Base-by-base conservation (phyloP, 495 filamentous ascomycete genomes). In the Talaromyces nanjingensis region DNA sequence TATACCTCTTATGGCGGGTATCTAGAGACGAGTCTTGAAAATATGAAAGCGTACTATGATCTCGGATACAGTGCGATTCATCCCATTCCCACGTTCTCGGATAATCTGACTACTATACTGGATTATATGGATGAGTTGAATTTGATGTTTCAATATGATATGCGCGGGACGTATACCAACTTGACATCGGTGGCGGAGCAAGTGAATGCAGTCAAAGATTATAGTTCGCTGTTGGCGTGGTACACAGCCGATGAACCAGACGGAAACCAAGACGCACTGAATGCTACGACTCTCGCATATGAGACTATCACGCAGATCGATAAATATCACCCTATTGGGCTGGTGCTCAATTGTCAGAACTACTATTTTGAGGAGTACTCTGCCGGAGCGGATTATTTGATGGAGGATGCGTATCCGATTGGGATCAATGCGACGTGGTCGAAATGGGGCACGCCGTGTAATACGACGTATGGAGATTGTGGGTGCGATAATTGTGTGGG, bases 171-270 rank as follows among this genome's bases (percentile, higher is more conserved):
- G 3, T 89, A 84, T 71, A 79, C 79, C 65, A 87, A 88, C 66
- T 61, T 73, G 2, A 79, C 78, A 0, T 73, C 75, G 25, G 78
- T 88, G 0, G 68, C 67, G 14, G 68, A 76, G 54, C 81, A 85
- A 54, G 79, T 88, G 33, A 71, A 76, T 5, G 68, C 70, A 6
- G 77, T 83, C 37, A 80, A 78, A 56, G 66, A 78, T 29, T 74
- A 78, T 24, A 79, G 77, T 6, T 79, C 73, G 12, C 71, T 89
- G 0, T 79, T 86, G 25, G 74, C 80, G 9, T 89, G 85, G 70
- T 89, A 87, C 76, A 83, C 79, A 1, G 81, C 80, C 4, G 87
- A 90, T 62, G 87, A 89, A 64, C 87, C 87, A 5, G 87, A 90
- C 67, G 87, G 87, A 14, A 79, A 78, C 74, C 74, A 80, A 63